phyloP scores from a whole-genome alignment of 2,329 filamentous ascomycete genomes.

The Pseudogymnoascus sp. region DNA sequence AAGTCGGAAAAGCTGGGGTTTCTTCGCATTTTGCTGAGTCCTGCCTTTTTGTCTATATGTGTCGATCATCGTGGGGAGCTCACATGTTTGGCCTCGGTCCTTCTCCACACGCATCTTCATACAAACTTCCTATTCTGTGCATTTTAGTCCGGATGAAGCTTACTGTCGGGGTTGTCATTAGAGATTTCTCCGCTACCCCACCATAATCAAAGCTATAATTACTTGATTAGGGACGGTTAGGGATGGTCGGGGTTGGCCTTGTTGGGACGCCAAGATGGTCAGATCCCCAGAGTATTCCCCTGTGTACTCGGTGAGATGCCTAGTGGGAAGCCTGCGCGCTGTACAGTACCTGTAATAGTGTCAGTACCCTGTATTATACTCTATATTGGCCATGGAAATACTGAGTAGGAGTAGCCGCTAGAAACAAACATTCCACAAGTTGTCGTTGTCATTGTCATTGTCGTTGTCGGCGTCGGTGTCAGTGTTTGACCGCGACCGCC shows the following conservation, averaged over 20 bases:
- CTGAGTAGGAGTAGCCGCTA: no score
- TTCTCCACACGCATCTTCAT: neutral
- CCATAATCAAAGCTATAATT: neutral
- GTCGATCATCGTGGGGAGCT: neutral
- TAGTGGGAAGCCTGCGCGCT: no score
- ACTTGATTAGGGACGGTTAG: neutral
- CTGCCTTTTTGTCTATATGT: neutral
- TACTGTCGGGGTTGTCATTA: neutral
- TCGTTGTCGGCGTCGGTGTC: neutral
- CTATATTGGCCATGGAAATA: no score
- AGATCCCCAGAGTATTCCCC: neutral
- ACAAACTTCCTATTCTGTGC: neutral
- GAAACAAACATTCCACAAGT: neutral
- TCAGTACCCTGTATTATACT: neutral
- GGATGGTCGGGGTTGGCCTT: neutral
- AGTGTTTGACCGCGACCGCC: neutral
- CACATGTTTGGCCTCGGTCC: neutral
- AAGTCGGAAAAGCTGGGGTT: neutral
- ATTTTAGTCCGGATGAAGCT: neutral
- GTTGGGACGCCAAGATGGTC: neutral
- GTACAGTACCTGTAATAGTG: neutral
- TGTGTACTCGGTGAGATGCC: neutral
- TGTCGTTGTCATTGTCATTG: neutral
- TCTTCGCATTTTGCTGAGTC: neutral
- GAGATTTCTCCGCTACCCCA: neutral